Base-by-base conservation (phyloP, 495 filamentous ascomycete species). In the Penicillium lividum region DNA sequence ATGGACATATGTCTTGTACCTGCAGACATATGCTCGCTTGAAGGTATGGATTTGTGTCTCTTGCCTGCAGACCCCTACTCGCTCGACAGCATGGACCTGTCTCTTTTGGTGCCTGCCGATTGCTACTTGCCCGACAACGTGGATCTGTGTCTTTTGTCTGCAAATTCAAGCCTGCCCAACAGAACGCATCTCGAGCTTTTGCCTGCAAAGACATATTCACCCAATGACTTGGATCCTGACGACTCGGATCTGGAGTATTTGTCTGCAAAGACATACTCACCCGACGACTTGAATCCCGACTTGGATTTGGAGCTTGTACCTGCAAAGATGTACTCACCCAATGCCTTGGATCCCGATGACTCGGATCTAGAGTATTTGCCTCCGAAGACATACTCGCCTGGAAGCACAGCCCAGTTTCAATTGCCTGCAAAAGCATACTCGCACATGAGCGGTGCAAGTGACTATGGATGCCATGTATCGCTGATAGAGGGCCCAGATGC, bases 361-460 rank as follows among this genome's bases (percentile, higher is more conserved):
- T 22, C 22, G 22, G 22, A 22, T 22, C 22, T 22, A 22, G 22
- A 22, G 22, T 22, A 1, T 1, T 22, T 22, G 22, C 22, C 22
- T 22, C 22, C 22, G 22, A n/a, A 45, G 42, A 25, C 6, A 7
- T 45, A 18, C n/a, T 15, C 0, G 9, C n/a, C 16, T 22, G 6
- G 3, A 22, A 25, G 8, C 8, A 5, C 16, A 4, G n/a, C 1
- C n/a, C 3, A 7, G n/a, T 45, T 25, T 11, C 15, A 25, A 0
- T 45, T 45, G 42, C 42, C 42, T 13, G 46, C 46, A 16, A 31
- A 31, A 15, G 15, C 46, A 49, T 49, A 49, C 38, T 40, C 38
- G 15, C 38, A 13, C 38, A 7, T 22, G 22, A 22, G n/a, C 13
- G n/a, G 38, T 15, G 6, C 38, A 40, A 40, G 38, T 16, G 15